These are phyloP conservation scores for Ramalina intermedia DNA, from an alignment of 495 filamentous ascomycete genomes.

Conservation along the genomic window DNA sequence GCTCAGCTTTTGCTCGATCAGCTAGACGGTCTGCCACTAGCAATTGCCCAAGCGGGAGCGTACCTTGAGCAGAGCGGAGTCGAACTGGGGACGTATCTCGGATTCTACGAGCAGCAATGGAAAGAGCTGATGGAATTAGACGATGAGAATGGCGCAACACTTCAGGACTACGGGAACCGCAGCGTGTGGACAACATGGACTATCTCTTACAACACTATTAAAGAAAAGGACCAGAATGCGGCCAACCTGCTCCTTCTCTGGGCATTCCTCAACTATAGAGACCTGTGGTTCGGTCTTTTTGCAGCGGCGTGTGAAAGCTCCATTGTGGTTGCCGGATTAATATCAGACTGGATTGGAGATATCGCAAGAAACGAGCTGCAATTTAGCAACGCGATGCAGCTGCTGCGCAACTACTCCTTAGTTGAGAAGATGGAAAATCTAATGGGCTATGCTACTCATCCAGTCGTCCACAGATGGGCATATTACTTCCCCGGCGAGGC, in stretches of 20 bases:
- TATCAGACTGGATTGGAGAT: slow-evolving; percentile 18
- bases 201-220: slow-evolving; percentile 18
- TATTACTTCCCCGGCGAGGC: neutral
- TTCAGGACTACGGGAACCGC: slow-evolving; percentile 4
- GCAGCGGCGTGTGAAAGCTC: neutral
- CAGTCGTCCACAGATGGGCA: slow-evolving; percentile 22
- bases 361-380: slow-evolving; percentile 16
- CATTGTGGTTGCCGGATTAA: neutral
- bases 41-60: slow-evolving; percentile 28
- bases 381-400: slow-evolving; percentile 15
- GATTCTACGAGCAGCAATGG: slow-evolving; percentile 28
- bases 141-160: neutral
- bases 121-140: slow-evolving; percentile 16
- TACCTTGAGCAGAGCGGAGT: slow-evolving; percentile 26
- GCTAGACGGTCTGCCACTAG: slow-evolving; percentile 29
- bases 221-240: slow-evolving; percentile 12
- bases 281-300: slow-evolving; percentile 20
- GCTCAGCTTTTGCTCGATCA: slow-evolving; percentile 1
- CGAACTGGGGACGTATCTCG: slow-evolving; percentile 22
- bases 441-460: slow-evolving; percentile 19
- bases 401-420: slow-evolving; percentile 20
- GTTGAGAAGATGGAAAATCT: slow-evolving; percentile 17
- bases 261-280: slow-evolving; percentile 21
- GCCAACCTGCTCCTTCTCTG: slow-evolving; percentile 24
- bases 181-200: slow-evolving; percentile 6